Conservation (phyloP, 2,329 filamentous ascomycete species). For the Mollisia scopiformis region DNA sequence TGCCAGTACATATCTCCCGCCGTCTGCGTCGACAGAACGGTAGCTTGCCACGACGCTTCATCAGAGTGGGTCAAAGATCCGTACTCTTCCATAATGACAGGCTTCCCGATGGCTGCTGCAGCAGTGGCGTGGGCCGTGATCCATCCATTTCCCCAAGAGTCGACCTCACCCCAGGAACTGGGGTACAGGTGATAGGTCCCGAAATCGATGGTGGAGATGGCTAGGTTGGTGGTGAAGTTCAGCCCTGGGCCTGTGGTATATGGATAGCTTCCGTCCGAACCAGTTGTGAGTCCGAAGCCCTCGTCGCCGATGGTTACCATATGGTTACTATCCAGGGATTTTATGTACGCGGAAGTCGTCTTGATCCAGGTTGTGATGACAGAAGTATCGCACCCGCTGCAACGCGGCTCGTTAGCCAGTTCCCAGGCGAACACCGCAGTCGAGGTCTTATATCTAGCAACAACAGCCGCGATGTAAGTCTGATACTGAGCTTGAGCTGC, state of each 20-base stretch:
- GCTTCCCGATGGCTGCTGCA: constrained; percentile 42
- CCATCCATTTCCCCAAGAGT: constrained; percentile 50
- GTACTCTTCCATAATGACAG: constrained; percentile 45
- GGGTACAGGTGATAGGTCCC: constrained; percentile 58
- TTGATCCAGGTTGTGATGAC: constrained; percentile 64
- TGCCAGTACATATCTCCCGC: constrained; percentile 38
- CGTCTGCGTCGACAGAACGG: constrained; percentile 23
- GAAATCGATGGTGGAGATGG: constrained; percentile 50
- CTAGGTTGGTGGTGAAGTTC: constrained; percentile 50
- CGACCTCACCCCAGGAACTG: constrained; percentile 41
- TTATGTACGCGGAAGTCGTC: constrained; percentile 62
- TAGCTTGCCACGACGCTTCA: constrained; percentile 29
- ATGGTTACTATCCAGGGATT: constrained; percentile 62
- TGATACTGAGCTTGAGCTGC: constrained; percentile 58
- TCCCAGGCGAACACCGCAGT: constrained; percentile 71
- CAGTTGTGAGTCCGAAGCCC: constrained; percentile 50
- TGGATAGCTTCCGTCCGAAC: constrained; percentile 44
- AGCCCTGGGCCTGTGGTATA: constrained; percentile 45
- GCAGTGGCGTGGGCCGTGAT: constrained; percentile 46
- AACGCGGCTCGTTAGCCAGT: constrained; percentile 70
- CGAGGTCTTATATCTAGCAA: constrained; percentile 61
- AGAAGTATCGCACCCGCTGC: constrained; percentile 59
- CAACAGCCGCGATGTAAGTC: constrained; percentile 61
- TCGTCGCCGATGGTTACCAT: constrained; percentile 69
- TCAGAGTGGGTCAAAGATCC: constrained; percentile 30